Base-by-base conservation (phyloP, 306 rosid genomes). In the Glycyrrhiza uralensis region DNA sequence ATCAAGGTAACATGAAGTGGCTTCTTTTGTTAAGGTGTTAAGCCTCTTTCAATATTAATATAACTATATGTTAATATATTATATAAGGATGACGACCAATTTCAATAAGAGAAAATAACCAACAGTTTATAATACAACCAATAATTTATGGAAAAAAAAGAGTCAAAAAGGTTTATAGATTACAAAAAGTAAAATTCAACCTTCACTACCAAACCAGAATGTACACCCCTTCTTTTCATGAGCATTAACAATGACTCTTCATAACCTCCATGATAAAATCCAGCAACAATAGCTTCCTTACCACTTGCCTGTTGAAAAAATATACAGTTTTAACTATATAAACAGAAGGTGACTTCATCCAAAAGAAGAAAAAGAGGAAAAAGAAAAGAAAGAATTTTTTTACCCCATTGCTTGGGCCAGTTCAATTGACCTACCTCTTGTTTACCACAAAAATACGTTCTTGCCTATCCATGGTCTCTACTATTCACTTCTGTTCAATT, bases 161-260 rank as follows among this genome's bases (percentile, higher is more conserved):
- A 59, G 29, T 32, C 13, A 24, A 20, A 69, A 62, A 73, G 56
- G 33, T 39, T 42, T 41, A 70, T 46, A 71, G 35, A 61, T 38
- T 76, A 44, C 32, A 76, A 63, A 74, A 44, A 32, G 62, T 19
- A 58, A 66, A 83, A 72, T 76, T 44, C 50, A 75, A 94, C 98
- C 98, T 94, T 94, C 79, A 91, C 95, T 44, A 94, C 96, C 84
- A 94, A 87, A 80, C 98, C 97, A 6, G 98, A 84, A 81, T 89
- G 85, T 36, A 89, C 95, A 57, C 96, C 97, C 81, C 98, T 94
- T 84, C 98, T 94, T 86, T 84, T 94, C 97, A 94, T 94, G 49
- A 91, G 98, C 98, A 94, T 94, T 76, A 94, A 71, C 71, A 94
- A 81, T 44, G 95, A 79, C 72, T 89, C 97, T 81, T 87, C 96